A percentile compares a stretch with the other conserved stretches of the same genome.
These are phyloP conservation scores for Ascosphaera apis DNA, from an alignment of 2,329 filamentous ascomycete genomes.

Conservation along the genomic window DNA sequence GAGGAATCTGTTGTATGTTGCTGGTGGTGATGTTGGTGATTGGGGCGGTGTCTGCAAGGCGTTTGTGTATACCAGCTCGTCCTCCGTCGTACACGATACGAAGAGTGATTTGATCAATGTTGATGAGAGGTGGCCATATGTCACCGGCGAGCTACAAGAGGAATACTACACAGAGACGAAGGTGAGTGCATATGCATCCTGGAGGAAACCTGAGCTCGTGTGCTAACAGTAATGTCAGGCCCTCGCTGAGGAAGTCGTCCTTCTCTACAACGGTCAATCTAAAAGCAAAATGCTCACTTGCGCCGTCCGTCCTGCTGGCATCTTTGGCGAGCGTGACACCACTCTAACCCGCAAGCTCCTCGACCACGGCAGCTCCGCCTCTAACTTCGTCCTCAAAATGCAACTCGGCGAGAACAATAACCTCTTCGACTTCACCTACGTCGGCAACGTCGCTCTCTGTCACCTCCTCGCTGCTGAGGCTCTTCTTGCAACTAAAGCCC, in stretches of 20 bases:
- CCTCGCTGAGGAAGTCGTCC: slow-evolving; percentile 57
- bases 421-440: slow-evolving; percentile 48
- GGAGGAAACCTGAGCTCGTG: slow-evolving; percentile 1
- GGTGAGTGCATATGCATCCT: slow-evolving; percentile 22
- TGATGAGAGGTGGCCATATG: slow-evolving; percentile 59
- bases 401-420: slow-evolving; percentile 58
- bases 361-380: slow-evolving; percentile 38
- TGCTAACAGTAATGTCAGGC: slow-evolving; percentile 26
- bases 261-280: slow-evolving; percentile 45
- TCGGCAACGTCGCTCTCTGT: slow-evolving; percentile 48
- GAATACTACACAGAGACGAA: slow-evolving; percentile 88
- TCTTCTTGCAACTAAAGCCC: slow-evolving; percentile 36
- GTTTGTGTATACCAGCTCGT: slow-evolving; percentile 78
- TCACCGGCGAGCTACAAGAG: slow-evolving; percentile 44
- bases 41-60: slow-evolving; percentile 42
- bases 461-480: slow-evolving; percentile 61
- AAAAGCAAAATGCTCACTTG: slow-evolving; percentile 45
- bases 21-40: slow-evolving; percentile 40
- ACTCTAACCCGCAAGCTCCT: slow-evolving; percentile 53
- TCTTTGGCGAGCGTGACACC: slow-evolving; percentile 75
- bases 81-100: slow-evolving; percentile 71
- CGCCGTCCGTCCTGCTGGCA: slow-evolving; percentile 64
- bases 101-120: slow-evolving; percentile 57
- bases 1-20: slow-evolving; percentile 40
- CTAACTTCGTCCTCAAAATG: slow-evolving; percentile 41